Conservation (phyloP, 371 early-diverging fungal genomes). For the Chytridium lagenaria region DNA sequence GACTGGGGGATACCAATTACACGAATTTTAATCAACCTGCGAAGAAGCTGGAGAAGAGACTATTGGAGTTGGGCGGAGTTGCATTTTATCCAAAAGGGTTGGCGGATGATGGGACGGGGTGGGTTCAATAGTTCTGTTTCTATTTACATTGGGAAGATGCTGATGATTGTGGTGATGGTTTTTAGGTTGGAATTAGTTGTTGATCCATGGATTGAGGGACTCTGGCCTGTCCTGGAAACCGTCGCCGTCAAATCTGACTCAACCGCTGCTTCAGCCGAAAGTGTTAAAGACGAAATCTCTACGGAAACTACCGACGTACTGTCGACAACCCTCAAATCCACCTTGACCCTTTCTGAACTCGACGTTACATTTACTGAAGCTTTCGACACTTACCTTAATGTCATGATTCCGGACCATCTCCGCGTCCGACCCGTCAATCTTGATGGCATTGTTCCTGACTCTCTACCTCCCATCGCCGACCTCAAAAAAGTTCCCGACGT, state of each 20-base stretch:
- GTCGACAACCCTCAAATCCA: slow-evolving; percentile 11
- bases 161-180: background rate
- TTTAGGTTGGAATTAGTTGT: slow-evolving; percentile 83
- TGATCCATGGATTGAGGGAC: slow-evolving; percentile 89
- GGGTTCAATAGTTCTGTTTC: slow-evolving; percentile 26
- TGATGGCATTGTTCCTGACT: background rate
- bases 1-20: slow-evolving; percentile 93
- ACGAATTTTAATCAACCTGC: slow-evolving; percentile 86
- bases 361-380: no score
- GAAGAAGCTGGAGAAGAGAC: slow-evolving; percentile 74
- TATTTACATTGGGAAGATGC: background rate
- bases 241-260: slow-evolving; percentile 38
- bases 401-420: background rate
- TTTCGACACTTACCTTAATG: slow-evolving; percentile 8
- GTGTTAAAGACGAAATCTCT: background rate
- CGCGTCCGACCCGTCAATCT: background rate
- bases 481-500: slow-evolving; percentile 1
- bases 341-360: no score
- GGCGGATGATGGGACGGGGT: slow-evolving; percentile 92
- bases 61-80: slow-evolving; percentile 75
- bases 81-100: slow-evolving; percentile 76
- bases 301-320: background rate
- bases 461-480: slow-evolving; percentile 12
- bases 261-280: background rate
- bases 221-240: slow-evolving; percentile 76